A percentile compares a stretch with the other conserved stretches of the same genome.
phyloP scores from a whole-genome alignment of 306 rosid species.

The Prunus mira region DNA sequence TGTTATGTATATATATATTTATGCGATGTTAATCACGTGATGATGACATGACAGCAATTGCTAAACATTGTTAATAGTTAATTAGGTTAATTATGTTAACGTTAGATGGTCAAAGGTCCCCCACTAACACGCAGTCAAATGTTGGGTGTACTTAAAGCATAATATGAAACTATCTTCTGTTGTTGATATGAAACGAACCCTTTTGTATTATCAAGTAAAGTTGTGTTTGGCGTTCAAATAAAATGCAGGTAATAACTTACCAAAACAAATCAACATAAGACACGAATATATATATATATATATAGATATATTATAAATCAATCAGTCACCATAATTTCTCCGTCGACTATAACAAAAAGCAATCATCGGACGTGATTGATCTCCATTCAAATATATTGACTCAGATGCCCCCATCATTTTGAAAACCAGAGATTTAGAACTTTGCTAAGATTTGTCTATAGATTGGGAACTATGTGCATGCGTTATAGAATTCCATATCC shows the following conservation, averaged over 20 bases:
- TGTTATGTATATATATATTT: too few relatives aligned
- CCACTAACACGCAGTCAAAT: not conserved
- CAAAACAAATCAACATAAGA: not conserved
- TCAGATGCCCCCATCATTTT: not conserved
- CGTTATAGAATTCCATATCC: not conserved
- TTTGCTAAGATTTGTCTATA: not conserved
- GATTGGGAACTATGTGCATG: not conserved
- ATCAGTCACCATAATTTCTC: not conserved
- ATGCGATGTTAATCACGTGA: not conserved
- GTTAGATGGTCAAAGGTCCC: not conserved
- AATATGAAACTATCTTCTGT: not conserved
- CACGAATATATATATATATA: too few relatives aligned
- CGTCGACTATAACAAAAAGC: not conserved
- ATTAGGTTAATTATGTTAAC: not conserved
- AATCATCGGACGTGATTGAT: not conserved
- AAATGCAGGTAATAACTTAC: not conserved
- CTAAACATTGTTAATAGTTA: not conserved
- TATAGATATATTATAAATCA: not conserved
- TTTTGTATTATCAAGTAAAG: not conserved
- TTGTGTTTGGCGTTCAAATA: not conserved
- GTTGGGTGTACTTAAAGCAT: not conserved
- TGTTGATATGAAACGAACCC: not conserved
- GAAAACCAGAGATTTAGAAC: not conserved
- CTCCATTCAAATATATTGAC: not conserved
- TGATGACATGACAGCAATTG: not conserved